Conservation (phyloP, 2,329 filamentous ascomycete species). For the Trichoderma semiorbis region DNA sequence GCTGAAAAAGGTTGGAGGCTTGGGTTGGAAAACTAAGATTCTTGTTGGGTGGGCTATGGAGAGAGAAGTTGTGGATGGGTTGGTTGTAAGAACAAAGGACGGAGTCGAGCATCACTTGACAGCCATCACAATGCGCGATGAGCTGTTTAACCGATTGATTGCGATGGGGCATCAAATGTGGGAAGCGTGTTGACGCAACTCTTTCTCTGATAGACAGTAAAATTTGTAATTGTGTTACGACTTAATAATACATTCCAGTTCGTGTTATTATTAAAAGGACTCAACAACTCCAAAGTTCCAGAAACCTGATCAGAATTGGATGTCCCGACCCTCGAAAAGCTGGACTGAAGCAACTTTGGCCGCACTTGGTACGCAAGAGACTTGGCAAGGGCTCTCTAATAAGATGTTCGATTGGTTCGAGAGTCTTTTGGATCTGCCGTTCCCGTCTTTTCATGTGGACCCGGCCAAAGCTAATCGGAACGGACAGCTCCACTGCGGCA, state of each 20-base stretch:
- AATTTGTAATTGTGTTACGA: background rate
- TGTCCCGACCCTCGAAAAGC: background rate
- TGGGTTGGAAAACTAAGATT: conserved; percentile 82
- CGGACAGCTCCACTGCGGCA: background rate
- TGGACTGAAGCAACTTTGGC: conserved; percentile 5
- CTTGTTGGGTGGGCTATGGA: conserved; percentile 76
- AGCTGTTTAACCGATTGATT: conserved; percentile 75
- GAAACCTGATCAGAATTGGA: background rate
- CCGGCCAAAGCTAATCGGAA: background rate
- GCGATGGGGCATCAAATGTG: conserved; percentile 79
- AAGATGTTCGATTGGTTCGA: background rate
- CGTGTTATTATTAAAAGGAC: background rate
- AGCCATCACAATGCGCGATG: conserved; percentile 68
- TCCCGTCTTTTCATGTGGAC: background rate
- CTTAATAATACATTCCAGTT: background rate
- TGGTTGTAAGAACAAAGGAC: conserved; percentile 60
- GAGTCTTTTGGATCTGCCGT: background rate
- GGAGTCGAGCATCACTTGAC: conserved; percentile 61
- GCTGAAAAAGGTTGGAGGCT: conserved; percentile 73
- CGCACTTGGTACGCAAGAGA: background rate
- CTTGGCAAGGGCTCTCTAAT: background rate
- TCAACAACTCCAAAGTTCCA: background rate
- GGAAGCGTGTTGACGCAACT: conserved; percentile 49
- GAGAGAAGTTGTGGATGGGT: conserved; percentile 69
- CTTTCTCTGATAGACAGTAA: background rate